Evolutionary conservation across 2,329 filamentous ascomycete species (phyloP).

Genomic region (Pseudogymnoascus sp.): DNA sequence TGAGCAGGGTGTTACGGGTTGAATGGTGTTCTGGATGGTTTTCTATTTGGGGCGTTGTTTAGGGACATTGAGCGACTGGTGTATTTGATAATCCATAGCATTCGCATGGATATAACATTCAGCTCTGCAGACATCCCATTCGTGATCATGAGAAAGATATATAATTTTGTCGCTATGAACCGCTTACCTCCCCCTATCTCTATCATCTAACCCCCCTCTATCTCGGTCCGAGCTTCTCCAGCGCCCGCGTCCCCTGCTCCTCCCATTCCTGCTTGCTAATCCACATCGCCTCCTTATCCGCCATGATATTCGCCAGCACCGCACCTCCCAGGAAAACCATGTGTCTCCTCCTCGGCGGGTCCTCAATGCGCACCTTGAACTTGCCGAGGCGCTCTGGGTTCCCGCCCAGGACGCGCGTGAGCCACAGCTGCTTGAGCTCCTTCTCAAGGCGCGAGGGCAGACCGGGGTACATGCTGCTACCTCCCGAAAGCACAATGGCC

Average conservation of each 20-base stretch:
- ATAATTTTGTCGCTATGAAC: constrained; percentile 9
- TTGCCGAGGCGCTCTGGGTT: constrained; percentile 93
- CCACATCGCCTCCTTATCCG: constrained; percentile 99
- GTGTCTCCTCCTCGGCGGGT: constrained; percentile 88
- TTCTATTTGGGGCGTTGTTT: neutral
- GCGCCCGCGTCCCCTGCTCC: constrained; percentile 74
- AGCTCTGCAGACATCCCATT: neutral
- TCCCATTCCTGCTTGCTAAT: constrained; percentile 95
- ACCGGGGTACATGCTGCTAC: constrained; percentile 98
- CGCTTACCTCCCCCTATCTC: neutral
- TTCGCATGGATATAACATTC: neutral
- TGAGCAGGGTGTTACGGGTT: neutral
- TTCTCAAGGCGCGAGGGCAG: constrained; percentile 92
- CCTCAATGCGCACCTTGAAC: constrained; percentile 99
- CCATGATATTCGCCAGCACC: constrained; percentile 97
- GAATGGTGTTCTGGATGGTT: neutral
- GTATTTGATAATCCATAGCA: neutral
- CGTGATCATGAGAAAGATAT: constrained; percentile 3
- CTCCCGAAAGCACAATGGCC: constrained; percentile 91
- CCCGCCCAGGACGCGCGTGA: constrained; percentile 81
- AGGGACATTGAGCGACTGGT: neutral
- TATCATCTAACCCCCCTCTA: constrained; percentile 32
- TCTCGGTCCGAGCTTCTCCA: constrained; percentile 91
- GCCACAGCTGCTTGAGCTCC: constrained; percentile 97
- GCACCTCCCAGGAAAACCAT: constrained; percentile 99